Conservation (phyloP, 805 yeast species). For the Pichia nanzhaoensis region DNA sequence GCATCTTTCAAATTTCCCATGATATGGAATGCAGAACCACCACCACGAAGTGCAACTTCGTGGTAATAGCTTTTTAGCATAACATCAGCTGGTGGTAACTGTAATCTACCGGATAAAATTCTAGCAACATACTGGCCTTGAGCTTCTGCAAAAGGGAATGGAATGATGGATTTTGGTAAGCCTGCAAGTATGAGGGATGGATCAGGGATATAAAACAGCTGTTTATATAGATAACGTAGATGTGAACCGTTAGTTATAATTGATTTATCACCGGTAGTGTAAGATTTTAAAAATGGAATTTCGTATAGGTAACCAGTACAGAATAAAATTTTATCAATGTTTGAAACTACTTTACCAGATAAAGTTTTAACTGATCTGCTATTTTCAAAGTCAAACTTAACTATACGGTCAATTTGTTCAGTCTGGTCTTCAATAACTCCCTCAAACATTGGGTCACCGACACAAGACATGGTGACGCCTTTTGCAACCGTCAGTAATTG, state of each 20-base stretch:
- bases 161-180: conserved; percentile 40
- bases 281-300: conserved; percentile 50
- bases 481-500: conserved; percentile 27
- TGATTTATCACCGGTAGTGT: conserved; percentile 22
- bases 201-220: conserved; percentile 40
- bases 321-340: conserved; percentile 54
- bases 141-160: conserved; percentile 44
- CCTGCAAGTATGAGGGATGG: conserved; percentile 39
- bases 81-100: conserved; percentile 33
- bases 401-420: conserved; percentile 22
- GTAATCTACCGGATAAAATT: conserved; percentile 35
- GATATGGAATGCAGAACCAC: conserved; percentile 44
- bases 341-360: conserved; percentile 40
- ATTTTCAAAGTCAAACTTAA: conserved; percentile 22
- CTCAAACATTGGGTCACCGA: conserved; percentile 26
- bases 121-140: conserved; percentile 41
- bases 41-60: conserved; percentile 38
- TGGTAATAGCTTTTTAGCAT: conserved; percentile 31
- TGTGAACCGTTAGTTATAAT: conserved; percentile 31
- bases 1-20: conserved; percentile 52
- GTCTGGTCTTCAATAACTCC: conserved; percentile 24
- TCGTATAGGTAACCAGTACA: conserved; percentile 72
- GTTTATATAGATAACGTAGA: conserved; percentile 37
- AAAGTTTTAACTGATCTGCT: conserved; percentile 35
- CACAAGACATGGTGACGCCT: conserved; percentile 26